Evolutionary conservation across 345 rosid genomes (phyloP).

Genomic region (Theobroma cacao): DNA sequence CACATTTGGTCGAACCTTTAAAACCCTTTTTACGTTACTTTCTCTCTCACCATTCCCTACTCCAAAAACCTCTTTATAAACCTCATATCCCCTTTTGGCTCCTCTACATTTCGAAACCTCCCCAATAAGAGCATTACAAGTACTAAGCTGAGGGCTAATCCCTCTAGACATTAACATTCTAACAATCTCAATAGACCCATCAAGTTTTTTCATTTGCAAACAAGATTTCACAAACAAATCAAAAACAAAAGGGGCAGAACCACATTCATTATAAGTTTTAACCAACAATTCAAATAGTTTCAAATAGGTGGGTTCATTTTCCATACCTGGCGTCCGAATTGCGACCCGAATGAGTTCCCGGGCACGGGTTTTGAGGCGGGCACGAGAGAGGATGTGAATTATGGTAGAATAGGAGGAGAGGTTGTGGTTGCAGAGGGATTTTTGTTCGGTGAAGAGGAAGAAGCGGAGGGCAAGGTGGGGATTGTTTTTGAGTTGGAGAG

Average conservation of each 20-base stretch:
- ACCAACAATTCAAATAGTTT: slow-evolving; percentile 44
- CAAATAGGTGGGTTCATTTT: slow-evolving; percentile 18
- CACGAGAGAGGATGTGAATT: slow-evolving; percentile 72
- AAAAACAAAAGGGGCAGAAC: slow-evolving; percentile 89
- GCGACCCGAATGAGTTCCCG: slow-evolving; percentile 46
- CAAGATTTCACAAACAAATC: slow-evolving; percentile 67
- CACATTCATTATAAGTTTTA: slow-evolving; percentile 65
- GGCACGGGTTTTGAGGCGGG: slow-evolving; percentile 58
- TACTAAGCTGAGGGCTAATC: slow-evolving; percentile 48
- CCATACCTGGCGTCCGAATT: slow-evolving; percentile 32
- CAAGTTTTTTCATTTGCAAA: slow-evolving; percentile 58
- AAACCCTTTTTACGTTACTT: slow-evolving; percentile 24
- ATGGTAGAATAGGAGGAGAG: slow-evolving; percentile 51
- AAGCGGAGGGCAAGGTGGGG: slow-evolving; percentile 70
- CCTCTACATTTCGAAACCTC: slow-evolving; percentile 43
- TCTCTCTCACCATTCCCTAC: slow-evolving; percentile 20
- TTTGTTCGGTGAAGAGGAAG: slow-evolving; percentile 60
- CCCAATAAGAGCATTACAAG: slow-evolving; percentile 57
- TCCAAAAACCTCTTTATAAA: slow-evolving; percentile 63
- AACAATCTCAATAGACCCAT: slow-evolving; percentile 51
- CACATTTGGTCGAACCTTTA: slow-evolving; percentile 45
- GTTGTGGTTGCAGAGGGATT: slow-evolving; percentile 62
- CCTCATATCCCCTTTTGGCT: slow-evolving; percentile 42
- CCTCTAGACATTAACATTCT: slow-evolving; percentile 61
- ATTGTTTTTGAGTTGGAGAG: slow-evolving; percentile 49